phyloP scores from a whole-genome alignment of 129 eudicot genomes.

The Flaveria robusta region DNA sequence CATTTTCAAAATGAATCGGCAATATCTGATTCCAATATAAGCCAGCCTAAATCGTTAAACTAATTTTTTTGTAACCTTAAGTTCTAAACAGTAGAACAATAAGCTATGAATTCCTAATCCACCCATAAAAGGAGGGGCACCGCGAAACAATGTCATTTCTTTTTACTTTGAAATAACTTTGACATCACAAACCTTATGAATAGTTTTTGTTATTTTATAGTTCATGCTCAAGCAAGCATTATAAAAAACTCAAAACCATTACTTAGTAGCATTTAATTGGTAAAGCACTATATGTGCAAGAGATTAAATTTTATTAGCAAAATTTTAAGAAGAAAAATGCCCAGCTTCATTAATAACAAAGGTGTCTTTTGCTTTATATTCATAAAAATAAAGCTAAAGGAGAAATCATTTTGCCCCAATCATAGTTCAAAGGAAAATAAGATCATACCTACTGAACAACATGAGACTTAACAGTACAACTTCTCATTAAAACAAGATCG shows the following conservation, averaged over 20 bases:
- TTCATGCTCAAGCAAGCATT: slow-evolving; percentile 1
- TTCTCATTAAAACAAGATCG: not conserved
- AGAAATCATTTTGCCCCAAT: not conserved
- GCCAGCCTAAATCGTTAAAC: slow-evolving; percentile 6
- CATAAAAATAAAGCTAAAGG: not conserved
- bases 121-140: slow-evolving; percentile 22
- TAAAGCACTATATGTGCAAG: not conserved
- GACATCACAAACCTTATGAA: not conserved
- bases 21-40: not conserved
- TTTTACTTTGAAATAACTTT: not conserved
- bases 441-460: not conserved
- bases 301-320: not conserved
- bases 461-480: not conserved
- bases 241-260: not conserved
- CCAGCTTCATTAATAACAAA: not conserved
- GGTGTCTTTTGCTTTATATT: not conserved
- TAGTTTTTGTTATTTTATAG: not conserved
- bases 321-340: not conserved
- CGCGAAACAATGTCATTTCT: not conserved
- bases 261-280: not conserved
- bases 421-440: not conserved
- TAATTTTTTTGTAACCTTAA: slow-evolving; percentile 5
- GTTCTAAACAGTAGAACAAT: not conserved
- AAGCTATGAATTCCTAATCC: slow-evolving; percentile 3
- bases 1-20: not conserved